Base-by-base conservation (phyloP, 495 filamentous ascomycete genomes). In the Pyrenopolyporus hunteri region DNA sequence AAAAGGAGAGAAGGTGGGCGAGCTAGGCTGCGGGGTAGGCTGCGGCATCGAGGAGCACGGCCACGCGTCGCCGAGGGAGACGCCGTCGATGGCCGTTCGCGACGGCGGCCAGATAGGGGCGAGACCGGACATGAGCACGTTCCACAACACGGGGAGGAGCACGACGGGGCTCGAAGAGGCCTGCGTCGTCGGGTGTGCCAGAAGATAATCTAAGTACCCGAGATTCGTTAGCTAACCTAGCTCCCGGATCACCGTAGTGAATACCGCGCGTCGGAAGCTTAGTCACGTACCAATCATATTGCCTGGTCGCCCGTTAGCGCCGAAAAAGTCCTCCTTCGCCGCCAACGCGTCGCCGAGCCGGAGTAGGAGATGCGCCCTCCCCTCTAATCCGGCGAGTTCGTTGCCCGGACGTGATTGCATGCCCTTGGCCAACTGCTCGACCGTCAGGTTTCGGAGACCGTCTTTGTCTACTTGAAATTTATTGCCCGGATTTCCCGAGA, bases 31-130 rank as follows among this genome's bases (percentile, higher is more conserved):
- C 11, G 88, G 88, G 13, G 89, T 85, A 2, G 84, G 86, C 17
- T 73, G 74, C 0, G 93, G 92, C 82, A 98, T 87, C 40, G 85
- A 83, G 28, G 87, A 88, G 72, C 92, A 97, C 0, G 86, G 88
- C 94, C 94, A 98, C 22, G 95, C 94, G 70, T 98, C 94, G 36
- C 94, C 94, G 44, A 98, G 87, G 0, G 92, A 86, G 25, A 93
- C 80, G 4, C 91, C 91, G 68, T 96, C 91, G 62, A 98, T 88
- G 59, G 89, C 86, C 4, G 93, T 97, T 35, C 95, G 83, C 0
- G 92, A 92, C 0, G 87, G 73, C 0, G 95, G 95, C 94, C 94
- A 98, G 72, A 98, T 92, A 0, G 87, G 80, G 6, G 86, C 81
- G 2, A 98, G 82, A 1, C 94, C 91, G 57, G 93, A 87, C 84